Base-by-base conservation (phyloP, 2,329 filamentous ascomycete species). In the Fusarium penzigii region DNA sequence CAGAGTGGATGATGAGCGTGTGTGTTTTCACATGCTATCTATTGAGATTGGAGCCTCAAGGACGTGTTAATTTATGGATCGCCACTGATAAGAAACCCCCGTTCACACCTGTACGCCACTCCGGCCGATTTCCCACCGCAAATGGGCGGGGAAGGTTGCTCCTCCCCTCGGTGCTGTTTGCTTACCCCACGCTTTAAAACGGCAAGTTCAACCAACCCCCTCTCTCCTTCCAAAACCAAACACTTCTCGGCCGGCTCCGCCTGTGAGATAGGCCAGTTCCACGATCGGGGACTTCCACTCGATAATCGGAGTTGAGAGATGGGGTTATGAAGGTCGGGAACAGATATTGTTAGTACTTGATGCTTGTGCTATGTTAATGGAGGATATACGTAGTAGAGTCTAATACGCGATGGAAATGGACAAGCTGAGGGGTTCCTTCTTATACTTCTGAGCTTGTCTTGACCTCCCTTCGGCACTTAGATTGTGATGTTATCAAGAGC, bases 231-330 rank as follows among this genome's bases (percentile, higher is more conserved):
- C 20, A 25, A 25, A 10, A 40, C 39, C 10, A 20, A 40, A 20
- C n/a, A 40, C 3, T 16, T 12, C 47, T 61, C 67, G 68, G 68
- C 68, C 68, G 67, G 68, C 68, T 70, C 68, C 68, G 68, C 51
- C 40, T 32, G 48, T 52, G 32, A 48, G 57, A 61, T 57, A 58
- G 55, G 50, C 42, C 45, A 46, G 43, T 59, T 61, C 62, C 60
- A 62, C 51, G 52, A 53, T 67, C 67, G 66, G 67, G 48, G 49
- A 49, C 58, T 57, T 68, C 67, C 67, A 69, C 61, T 53, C 48
- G 50, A 44, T 46, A 42, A 17, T 56, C 47, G 56, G 59, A 50
- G 57, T 44, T 53, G 20, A 60, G 51, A 59, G 57, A 53, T 29
- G 20, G 20, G 20, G 7, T 25, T 25, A 25, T 25, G 20, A 25